Evolutionary conservation across 129 eudicot genomes (phyloP).

Genomic region (carrot (Daucus carota)): DH1_v3.0 NC_030381.2:33164501-33165000

Average conservation of each 20-base stretch:
- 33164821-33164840: constrained; percentile 65
- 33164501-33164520: constrained; percentile 72
- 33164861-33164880: constrained; percentile 62
- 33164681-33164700: constrained; percentile 73
- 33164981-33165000: constrained; percentile 38
- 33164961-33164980: constrained; percentile 54
- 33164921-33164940: constrained; percentile 50
- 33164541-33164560: constrained; percentile 76
- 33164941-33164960: constrained; percentile 59
- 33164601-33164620: constrained; percentile 95
- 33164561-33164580: constrained; percentile 93
- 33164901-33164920: constrained; percentile 70
- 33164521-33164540: constrained; percentile 76
- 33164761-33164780: constrained; percentile 93
- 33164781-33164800: constrained; percentile 87
- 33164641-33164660: constrained; percentile 97
- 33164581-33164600: constrained; percentile 89
- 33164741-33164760: constrained; percentile 82
- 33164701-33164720: constrained; percentile 41
- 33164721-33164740: constrained; percentile 89
- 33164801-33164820: constrained; percentile 81
- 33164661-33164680: constrained; percentile 86
- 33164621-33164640: constrained; percentile 90
- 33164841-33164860: constrained; percentile 79
- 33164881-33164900: constrained; percentile 71